These are phyloP conservation scores for Coemansia sp. DNA, from an alignment of 192 early-diverging fungal species.

Conservation along the genomic window DNA sequence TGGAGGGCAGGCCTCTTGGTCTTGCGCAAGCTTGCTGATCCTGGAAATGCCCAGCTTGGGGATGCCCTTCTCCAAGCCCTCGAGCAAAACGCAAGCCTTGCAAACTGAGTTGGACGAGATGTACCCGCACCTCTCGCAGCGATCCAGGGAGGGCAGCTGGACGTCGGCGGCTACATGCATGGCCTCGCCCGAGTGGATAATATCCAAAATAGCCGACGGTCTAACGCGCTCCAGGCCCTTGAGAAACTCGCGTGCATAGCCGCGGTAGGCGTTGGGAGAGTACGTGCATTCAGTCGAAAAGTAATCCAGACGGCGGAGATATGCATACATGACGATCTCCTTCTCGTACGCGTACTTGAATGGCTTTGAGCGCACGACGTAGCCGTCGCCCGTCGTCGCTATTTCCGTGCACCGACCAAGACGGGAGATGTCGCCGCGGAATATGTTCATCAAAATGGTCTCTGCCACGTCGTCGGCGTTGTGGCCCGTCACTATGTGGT, in stretches of 20 bases:
- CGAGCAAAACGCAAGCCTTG: slow-evolving; percentile 93
- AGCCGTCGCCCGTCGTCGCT: slow-evolving; percentile 74
- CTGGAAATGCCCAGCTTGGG: slow-evolving; percentile 67
- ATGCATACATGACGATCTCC: slow-evolving; percentile 99
- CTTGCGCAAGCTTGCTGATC: slow-evolving; percentile 6
- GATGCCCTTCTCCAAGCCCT: slow-evolving; percentile 89
- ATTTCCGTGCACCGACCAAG: slow-evolving; percentile 94
- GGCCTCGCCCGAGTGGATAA: slow-evolving; percentile 94
- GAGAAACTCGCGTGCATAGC: slow-evolving; percentile 91
- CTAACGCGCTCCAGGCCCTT: slow-evolving; percentile 95
- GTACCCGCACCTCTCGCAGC: slow-evolving; percentile 92
- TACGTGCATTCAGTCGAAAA: slow-evolving; percentile 99
- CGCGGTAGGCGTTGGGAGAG: slow-evolving; percentile 96
- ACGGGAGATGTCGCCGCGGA: slow-evolving; percentile 93
- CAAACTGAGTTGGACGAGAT: slow-evolving; percentile 91
- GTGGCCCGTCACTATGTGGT: slow-evolving; percentile 98
- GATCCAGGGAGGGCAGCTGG: slow-evolving; percentile 64
- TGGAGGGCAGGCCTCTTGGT: background rate
- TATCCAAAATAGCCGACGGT: slow-evolving; percentile 90
- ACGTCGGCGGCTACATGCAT: slow-evolving; percentile 70
- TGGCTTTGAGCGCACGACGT: slow-evolving; percentile 89
- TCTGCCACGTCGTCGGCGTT: slow-evolving; percentile 99
- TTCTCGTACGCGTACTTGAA: slow-evolving; percentile 99
- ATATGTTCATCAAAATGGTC: slow-evolving; percentile 98
- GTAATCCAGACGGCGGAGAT: slow-evolving; percentile 96